Base-by-base conservation (phyloP, 768 basidiomycete genomes). In the Neoboletus brunneissimus region DNA sequence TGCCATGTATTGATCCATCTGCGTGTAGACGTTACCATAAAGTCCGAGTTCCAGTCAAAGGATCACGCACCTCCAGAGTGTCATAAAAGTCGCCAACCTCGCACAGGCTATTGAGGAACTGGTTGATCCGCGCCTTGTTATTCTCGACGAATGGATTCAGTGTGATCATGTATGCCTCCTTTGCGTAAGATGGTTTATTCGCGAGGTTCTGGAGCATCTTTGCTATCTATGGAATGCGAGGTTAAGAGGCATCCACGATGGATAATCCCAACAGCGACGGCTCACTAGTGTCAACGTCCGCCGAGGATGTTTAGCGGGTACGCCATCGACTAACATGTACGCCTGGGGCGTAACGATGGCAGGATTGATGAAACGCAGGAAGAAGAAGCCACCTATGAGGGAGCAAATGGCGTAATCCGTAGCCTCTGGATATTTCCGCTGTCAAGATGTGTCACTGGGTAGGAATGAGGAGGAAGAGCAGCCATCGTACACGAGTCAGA, bases 1-100 rank as follows among this genome's bases (percentile, higher is more conserved):
- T 10, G 97, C 97, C 94, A 99, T 98, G 73, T 99, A 99, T 79
- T 98, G 97, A 75, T 99, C 97, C 88, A 98, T 96, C 96, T 97
- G 63, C 15, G 27, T 15, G n/a, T 34, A 51, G 32, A 49, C 32
- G 46, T 54, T 0, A 38, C 49, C 41, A 32, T 37, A 22, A 16
- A 1, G 43, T 12, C n/a, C 3, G 32, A 10, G 32, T 23, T 16
- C 9, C 5, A 15, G 42, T 25, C 10, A 20, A 40, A 41, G 22
- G 23, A 53, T 16, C 23, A 71, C 81, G 45, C 58, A 93, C 94
- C 88, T 99, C 97, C 40, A 99, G 80, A 12, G 95, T 94, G 63
- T 99, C 97, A 73, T 98, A 98, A 71, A 99, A 99, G 74, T 99
- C 97, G 51, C 95, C 95, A 50, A 99, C 96, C 73, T 99, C 97